Evolutionary conservation across 2,329 filamentous ascomycete genomes (phyloP).

Genomic region (Colletotrichum horii): DNA sequence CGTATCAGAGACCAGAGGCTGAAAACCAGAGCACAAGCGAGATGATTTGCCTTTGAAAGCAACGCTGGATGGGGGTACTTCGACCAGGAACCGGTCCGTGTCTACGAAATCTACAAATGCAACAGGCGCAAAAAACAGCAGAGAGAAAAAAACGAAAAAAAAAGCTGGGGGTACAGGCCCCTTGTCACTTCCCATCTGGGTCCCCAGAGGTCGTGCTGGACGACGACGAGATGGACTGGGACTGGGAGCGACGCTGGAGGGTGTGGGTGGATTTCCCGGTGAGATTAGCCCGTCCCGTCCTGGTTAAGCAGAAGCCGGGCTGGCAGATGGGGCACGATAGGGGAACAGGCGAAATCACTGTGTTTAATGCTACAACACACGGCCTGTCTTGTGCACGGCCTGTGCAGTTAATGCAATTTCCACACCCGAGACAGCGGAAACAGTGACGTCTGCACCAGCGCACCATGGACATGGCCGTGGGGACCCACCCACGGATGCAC

Average conservation of each 20-base stretch:
- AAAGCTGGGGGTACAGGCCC: conserved; percentile 1
- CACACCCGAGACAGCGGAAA: not conserved
- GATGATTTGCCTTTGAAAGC: conserved; percentile 53
- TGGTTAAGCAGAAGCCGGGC: conserved; percentile 19
- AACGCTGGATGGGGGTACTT: conserved; percentile 37
- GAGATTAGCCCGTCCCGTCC: conserved; percentile 45
- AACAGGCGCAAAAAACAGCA: conserved; percentile 7
- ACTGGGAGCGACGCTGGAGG: conserved; percentile 13
- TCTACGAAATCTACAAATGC: conserved; percentile 8
- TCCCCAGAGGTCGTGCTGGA: not conserved
- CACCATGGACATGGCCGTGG: not conserved
- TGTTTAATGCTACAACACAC: not conserved
- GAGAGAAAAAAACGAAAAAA: not conserved
- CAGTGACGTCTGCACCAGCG: not conserved
- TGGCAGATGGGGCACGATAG: conserved; percentile 33
- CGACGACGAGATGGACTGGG: not conserved
- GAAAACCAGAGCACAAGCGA: conserved; percentile 53
- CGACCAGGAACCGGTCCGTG: conserved; percentile 28
- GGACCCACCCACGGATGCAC: not conserved
- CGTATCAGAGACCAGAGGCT: conserved; percentile 43
- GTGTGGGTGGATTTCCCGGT: conserved; percentile 46
- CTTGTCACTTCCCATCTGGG: not conserved
- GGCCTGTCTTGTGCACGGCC: not conserved
- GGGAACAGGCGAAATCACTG: conserved; percentile 20
- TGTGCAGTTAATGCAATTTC: conserved; percentile 1